Evolutionary conservation across 768 basidiomycete genomes (phyloP).

Genomic region (Amanita inopinata): DNA sequence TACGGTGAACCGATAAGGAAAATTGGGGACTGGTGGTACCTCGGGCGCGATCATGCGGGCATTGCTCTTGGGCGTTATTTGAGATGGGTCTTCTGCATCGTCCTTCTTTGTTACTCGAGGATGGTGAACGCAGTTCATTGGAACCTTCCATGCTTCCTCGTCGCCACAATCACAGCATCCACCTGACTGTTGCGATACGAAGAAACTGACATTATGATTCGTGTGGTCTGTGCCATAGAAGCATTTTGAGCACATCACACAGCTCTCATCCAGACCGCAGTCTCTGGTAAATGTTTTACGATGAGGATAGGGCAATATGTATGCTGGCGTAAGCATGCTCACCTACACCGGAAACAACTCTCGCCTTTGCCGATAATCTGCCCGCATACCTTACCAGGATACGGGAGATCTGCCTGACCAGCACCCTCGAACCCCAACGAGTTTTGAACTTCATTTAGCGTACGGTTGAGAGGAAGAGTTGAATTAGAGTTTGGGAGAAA

Average conservation of each 20-base stretch:
- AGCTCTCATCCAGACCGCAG: slow-evolving; percentile 83
- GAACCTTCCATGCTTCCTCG: slow-evolving; percentile 71
- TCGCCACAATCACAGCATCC: slow-evolving; percentile 97
- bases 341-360: slow-evolving; percentile 92
- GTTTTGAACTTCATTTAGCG: slow-evolving; percentile 64
- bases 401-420: slow-evolving; percentile 46
- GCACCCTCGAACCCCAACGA: slow-evolving; percentile 46
- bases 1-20: slow-evolving; percentile 43
- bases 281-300: slow-evolving; percentile 43
- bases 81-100: slow-evolving; percentile 17
- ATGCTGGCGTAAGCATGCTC: slow-evolving; percentile 23
- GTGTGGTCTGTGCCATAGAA: slow-evolving; percentile 83
- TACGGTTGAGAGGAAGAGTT: slow-evolving; percentile 50
- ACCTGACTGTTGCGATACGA: slow-evolving; percentile 84
- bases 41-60: slow-evolving; percentile 36
- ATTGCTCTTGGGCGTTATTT: slow-evolving; percentile 32
- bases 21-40: slow-evolving; percentile 51
- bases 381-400: slow-evolving; percentile 71
- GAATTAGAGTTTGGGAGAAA: slow-evolving; percentile 62
- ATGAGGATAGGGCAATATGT: neutral
- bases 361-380: slow-evolving; percentile 88
- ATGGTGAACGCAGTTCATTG: slow-evolving; percentile 66
- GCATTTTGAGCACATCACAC: slow-evolving; percentile 83
- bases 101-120: slow-evolving; percentile 36
- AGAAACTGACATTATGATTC: slow-evolving; percentile 88